Evolutionary conservation across 2,329 filamentous ascomycete genomes (phyloP), one percentile per base, ranked within the genome.

Genomic region (Akanthomyces uredinophilus): DNA sequence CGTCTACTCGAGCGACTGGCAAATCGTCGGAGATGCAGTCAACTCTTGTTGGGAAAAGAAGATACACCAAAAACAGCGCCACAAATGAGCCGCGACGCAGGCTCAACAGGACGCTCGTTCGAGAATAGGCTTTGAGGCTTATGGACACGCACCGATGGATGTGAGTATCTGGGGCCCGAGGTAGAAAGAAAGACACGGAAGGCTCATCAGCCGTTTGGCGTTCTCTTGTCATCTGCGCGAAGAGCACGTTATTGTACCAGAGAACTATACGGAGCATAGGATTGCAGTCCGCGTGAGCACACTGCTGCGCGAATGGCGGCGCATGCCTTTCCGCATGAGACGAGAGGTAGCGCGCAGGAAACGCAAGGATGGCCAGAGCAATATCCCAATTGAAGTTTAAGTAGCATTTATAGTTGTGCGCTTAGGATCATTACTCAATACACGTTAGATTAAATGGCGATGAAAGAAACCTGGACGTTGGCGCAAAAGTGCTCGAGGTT

Each of bases 31-130:
- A 8, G 69, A 75, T 3, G 81, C 81, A 4, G 79, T 84, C 60
- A 76, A 83, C 65, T 66, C 70, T 44, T 83, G 81, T 69, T 84
- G 81, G 81, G 69, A 71, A 44, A 74, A 75, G 20, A 83, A 82
- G 69, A 74, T 68, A 37, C 76, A 74, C 58, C 70, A 72, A 58
- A 72, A 71, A 64, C 70, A 64, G 60, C 69, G 65, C 57, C 69
- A 54, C 24, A 60, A 47, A 24, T 63, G 51, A 56, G 14, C 4
- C 11, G 50, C 39, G 18, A 37, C 50, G 20, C 20, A 27, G 8
- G 35, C 29, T 10, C 16, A 47, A 47, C n/a, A n/a, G 7, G 20
- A 5, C 10, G 7, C 32, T 57, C 10, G 11, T 5, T 39, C 13
- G 16, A 35, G n/a, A 35, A 10, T 46, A 35, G 32, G 24, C 27